Percentiles rank a stretch among this genome's conserved stretches.
Conservation (phyloP, 164 flowering plant genomes). For the Vitis riparia region DNA sequence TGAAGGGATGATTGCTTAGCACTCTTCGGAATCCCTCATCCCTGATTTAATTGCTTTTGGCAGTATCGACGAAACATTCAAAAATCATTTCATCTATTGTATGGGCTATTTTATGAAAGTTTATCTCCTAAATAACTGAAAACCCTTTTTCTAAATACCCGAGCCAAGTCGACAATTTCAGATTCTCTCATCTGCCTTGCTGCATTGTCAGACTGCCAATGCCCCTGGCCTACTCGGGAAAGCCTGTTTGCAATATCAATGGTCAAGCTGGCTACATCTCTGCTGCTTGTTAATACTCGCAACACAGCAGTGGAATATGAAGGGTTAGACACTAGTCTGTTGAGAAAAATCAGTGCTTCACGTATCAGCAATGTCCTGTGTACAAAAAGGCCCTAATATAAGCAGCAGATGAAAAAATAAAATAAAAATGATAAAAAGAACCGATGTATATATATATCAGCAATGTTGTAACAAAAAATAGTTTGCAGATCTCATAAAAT, state of each 20-base stretch:
- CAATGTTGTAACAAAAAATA: too few species aligned
- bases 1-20: neutral
- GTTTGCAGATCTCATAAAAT: too few species aligned
- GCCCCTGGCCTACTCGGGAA: constrained; percentile 29
- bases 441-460: too few species aligned
- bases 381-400: constrained; percentile 5
- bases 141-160: constrained; percentile 57
- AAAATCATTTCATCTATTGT: neutral
- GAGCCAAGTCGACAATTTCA: constrained; percentile 65
- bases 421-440: neutral
- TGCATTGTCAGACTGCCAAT: constrained; percentile 24
- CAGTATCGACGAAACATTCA: neutral
- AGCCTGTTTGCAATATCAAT: constrained; percentile 62
- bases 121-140: constrained; percentile 51
- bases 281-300: constrained; percentile 50
- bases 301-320: constrained; percentile 49
- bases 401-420: neutral
- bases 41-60: too few species aligned
- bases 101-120: constrained; percentile 8
- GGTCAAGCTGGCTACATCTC: constrained; percentile 67
- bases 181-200: constrained; percentile 38
- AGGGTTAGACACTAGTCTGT: constrained; percentile 74
- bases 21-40: too few species aligned
- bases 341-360: constrained; percentile 79
- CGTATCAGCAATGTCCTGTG: constrained; percentile 70